Evolutionary conservation across 2,329 filamentous ascomycete genomes (phyloP).

Genomic region (Talaromyces amestolkiae): DNA sequence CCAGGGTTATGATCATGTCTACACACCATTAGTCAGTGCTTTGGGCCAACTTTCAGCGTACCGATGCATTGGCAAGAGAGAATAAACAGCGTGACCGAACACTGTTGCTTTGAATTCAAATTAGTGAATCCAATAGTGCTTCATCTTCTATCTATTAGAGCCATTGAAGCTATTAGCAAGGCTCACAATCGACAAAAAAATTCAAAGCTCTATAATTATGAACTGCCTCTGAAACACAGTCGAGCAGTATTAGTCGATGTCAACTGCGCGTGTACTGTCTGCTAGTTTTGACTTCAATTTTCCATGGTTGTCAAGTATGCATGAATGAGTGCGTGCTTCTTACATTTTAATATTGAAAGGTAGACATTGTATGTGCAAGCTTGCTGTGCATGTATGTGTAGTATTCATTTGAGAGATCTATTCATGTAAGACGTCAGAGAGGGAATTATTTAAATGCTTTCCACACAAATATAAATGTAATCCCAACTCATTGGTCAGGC

Average conservation of each 20-base stretch:
- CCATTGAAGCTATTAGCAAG: neutral
- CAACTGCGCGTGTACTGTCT: neutral
- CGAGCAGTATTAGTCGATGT: neutral
- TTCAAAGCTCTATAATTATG: neutral
- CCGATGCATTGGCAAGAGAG: too few relatives aligned
- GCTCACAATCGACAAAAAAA: neutral
- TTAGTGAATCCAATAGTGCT: neutral
- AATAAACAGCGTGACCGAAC: neutral
- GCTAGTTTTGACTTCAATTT: neutral
- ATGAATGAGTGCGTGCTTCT: neutral
- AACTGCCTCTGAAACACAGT: neutral
- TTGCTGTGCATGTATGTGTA: neutral
- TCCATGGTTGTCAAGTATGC: neutral
- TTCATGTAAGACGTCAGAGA: neutral
- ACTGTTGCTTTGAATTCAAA: neutral
- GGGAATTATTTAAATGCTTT: neutral
- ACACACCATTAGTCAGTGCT: too few relatives aligned
- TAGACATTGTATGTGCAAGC: neutral
- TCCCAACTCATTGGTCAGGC: conserved; percentile 42
- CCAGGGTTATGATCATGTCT: too few relatives aligned
- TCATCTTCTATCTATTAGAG: neutral
- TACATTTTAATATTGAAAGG: neutral
- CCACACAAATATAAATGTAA: neutral
- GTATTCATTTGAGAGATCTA: neutral
- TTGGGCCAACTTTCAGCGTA: too few relatives aligned